A percentile compares a stretch with the other conserved stretches of the same genome.
Evolutionary conservation across 106 monocot genomes (phyloP).

Genomic region (Xerophyta viscosa): DNA sequence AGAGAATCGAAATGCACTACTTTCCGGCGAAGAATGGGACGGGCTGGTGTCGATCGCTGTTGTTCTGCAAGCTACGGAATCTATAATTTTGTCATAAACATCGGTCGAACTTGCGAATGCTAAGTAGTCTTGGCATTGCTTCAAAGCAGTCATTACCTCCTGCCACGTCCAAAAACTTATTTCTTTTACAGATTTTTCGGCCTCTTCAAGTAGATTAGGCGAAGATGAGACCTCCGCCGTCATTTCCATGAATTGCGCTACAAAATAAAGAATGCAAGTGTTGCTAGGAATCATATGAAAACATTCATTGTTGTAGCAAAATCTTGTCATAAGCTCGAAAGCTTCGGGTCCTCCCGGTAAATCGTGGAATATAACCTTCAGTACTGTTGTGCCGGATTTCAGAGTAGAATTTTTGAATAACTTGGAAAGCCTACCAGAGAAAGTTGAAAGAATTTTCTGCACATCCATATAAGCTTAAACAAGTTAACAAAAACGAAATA

Average conservation of each 20-base stretch:
- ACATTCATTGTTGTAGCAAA: constrained; percentile 48
- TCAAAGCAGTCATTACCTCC: constrained; percentile 44
- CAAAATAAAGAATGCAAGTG: constrained; percentile 34
- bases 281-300: constrained; percentile 38
- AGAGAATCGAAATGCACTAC: constrained; percentile 57
- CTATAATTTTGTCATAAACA: constrained; percentile 36
- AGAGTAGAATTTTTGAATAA: constrained; percentile 25
- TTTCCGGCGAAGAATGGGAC: constrained; percentile 62
- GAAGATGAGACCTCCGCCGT: constrained; percentile 9
- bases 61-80: constrained; percentile 38
- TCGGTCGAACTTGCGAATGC: constrained; percentile 15
- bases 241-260: constrained; percentile 56
- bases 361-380: constrained; percentile 43
- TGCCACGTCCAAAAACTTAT: constrained; percentile 62
- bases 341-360: constrained; percentile 67
- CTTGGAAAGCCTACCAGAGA: constrained; percentile 39
- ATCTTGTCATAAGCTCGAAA: constrained; percentile 52
- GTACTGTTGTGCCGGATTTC: constrained; percentile 12
- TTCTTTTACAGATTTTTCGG: constrained; percentile 31
- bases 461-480: too few species aligned
- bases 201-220: constrained; percentile 29
- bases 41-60: constrained; percentile 42
- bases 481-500: too few species aligned
- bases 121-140: constrained; percentile 49
- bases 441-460: constrained; percentile 65